phyloP scores from a whole-genome alignment of 331 rosid species.

The Acacia concinna region DNA sequence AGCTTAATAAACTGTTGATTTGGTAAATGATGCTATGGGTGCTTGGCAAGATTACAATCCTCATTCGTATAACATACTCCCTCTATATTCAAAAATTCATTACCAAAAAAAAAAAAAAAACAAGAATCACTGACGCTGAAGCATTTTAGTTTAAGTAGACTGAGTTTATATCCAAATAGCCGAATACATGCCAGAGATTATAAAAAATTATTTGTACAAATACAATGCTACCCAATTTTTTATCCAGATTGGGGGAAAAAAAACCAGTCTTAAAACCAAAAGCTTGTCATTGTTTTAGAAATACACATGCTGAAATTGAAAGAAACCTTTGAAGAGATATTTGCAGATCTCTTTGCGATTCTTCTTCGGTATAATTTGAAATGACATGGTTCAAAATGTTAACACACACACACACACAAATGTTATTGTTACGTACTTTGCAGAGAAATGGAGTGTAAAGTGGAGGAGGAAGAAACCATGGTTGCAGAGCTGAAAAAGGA shows the following conservation, averaged over 20 bases:
- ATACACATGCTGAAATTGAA: background rate
- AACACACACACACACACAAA: too few relatives aligned
- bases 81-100: slow-evolving; percentile 30
- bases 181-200: too few relatives aligned
- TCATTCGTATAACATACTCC: slow-evolving; percentile 57
- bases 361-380: slow-evolving; percentile 51
- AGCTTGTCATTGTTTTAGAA: too few relatives aligned
- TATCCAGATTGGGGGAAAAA: too few relatives aligned
- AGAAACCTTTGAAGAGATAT: slow-evolving; percentile 49
- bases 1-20: slow-evolving; percentile 56
- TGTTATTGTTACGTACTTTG: background rate
- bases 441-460: background rate
- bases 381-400: background rate
- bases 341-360: slow-evolving; percentile 55
- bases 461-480: background rate
- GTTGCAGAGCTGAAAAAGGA: background rate
- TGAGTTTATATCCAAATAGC: too few relatives aligned
- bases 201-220: too few relatives aligned
- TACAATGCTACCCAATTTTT: too few relatives aligned
- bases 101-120: too few relatives aligned
- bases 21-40: slow-evolving; percentile 55
- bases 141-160: too few relatives aligned
- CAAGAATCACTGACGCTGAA: too few relatives aligned
- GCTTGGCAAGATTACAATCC: slow-evolving; percentile 50
- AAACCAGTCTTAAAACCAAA: background rate